These are phyloP conservation scores for Gossypium lobatum DNA, from an alignment of 441 rosid genomes.

Conservation along the genomic window DNA sequence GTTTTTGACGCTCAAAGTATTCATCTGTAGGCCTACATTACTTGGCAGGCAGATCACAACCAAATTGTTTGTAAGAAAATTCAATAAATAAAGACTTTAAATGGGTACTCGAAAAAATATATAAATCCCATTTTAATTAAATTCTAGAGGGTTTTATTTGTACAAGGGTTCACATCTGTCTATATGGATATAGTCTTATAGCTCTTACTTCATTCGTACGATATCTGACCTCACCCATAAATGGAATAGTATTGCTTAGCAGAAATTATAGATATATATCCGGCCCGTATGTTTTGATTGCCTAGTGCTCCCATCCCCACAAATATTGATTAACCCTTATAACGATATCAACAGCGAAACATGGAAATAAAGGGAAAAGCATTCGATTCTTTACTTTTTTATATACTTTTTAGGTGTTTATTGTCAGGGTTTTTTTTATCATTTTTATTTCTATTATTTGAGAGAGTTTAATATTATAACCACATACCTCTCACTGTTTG, in stretches of 20 bases:
- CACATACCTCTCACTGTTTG: too few relatives aligned
- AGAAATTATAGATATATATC: neutral
- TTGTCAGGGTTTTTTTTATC: too few relatives aligned
- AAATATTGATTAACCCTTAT: neutral
- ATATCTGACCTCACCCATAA: conserved; percentile 18
- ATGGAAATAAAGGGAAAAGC: too few relatives aligned
- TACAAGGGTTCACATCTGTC: neutral
- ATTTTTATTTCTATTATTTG: too few relatives aligned
- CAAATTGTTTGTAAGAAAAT: neutral
- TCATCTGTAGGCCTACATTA: neutral
- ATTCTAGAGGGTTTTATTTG: neutral
- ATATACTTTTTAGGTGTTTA: too few relatives aligned
- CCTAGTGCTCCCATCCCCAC: conserved; percentile 13
- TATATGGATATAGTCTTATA: neutral
- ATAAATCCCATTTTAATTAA: neutral
- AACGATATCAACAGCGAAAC: too few relatives aligned
- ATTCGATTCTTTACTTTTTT: too few relatives aligned
- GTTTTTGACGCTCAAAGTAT: neutral
- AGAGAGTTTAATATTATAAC: too few relatives aligned
- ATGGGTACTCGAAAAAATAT: neutral
- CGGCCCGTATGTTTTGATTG: neutral
- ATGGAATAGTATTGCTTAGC: neutral
- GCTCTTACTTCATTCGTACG: conserved; percentile 19
- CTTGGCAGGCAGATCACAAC: neutral
- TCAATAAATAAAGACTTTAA: neutral